A percentile compares a stretch with the other conserved stretches of the same genome.
phyloP scores from a whole-genome alignment of 768 basidiomycete genomes.

The Ramaria rubella region DNA sequence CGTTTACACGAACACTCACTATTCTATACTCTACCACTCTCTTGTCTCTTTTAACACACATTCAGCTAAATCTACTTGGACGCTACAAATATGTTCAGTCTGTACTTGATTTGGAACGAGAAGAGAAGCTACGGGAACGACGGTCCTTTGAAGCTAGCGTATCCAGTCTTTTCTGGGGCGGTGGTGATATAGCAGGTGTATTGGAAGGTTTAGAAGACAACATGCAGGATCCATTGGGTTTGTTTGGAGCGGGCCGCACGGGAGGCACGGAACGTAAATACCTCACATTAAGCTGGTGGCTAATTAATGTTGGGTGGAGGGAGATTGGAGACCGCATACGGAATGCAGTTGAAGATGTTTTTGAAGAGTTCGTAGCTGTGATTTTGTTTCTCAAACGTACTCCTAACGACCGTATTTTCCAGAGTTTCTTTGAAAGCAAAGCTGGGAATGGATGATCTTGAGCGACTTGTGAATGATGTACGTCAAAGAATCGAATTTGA shows the following conservation, averaged over 20 bases:
- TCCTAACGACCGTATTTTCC: background rate
- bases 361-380: conserved; percentile 58
- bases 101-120: conserved; percentile 51
- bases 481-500: conserved; percentile 72
- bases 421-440: conserved; percentile 83
- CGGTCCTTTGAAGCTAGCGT: conserved; percentile 37
- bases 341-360: conserved; percentile 71
- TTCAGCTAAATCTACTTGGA: conserved; percentile 82
- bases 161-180: conserved; percentile 30
- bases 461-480: conserved; percentile 63
- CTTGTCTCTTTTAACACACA: conserved; percentile 75
- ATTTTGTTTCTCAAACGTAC: conserved; percentile 1
- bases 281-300: conserved; percentile 88
- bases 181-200: conserved; percentile 16
- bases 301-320: conserved; percentile 88
- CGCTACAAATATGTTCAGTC: conserved; percentile 73
- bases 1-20: conserved; percentile 82
- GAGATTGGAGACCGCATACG: conserved; percentile 69
- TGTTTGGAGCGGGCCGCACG: conserved; percentile 6
- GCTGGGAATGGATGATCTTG: conserved; percentile 62
- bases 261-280: conserved; percentile 68
- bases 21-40: conserved; percentile 82
- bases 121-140: conserved; percentile 46
- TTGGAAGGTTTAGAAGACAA: conserved; percentile 28
- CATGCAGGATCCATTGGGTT: conserved; percentile 35